A percentile compares a stretch with the other conserved stretches of the same genome.
Conservation (phyloP, 2,329 filamentous ascomycete genomes). For the Juglanconis juglandina region DNA sequence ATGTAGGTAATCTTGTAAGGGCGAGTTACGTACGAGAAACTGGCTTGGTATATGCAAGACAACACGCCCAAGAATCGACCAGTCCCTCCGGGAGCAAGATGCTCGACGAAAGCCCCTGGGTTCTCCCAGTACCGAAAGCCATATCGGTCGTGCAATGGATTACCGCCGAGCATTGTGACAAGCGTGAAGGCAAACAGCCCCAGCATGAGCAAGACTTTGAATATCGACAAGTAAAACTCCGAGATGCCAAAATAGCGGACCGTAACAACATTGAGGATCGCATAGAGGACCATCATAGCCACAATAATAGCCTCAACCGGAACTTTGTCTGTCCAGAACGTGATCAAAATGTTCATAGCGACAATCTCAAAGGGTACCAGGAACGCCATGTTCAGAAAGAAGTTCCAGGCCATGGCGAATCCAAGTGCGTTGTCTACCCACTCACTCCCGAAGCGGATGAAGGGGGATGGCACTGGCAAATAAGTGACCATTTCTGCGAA, state of each 20-base stretch:
- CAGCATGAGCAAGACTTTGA: slow-evolving; percentile 34
- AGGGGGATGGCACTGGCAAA: slow-evolving; percentile 42
- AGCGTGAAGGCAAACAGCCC: slow-evolving; percentile 37
- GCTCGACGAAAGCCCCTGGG: slow-evolving; percentile 53
- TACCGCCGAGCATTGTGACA: slow-evolving; percentile 41
- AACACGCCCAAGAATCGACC: slow-evolving; percentile 63
- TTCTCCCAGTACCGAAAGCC: slow-evolving; percentile 38
- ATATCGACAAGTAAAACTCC: slow-evolving; percentile 44
- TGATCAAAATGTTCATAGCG: slow-evolving; percentile 46
- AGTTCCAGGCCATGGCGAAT: slow-evolving; percentile 46
- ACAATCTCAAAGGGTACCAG: slow-evolving; percentile 51
- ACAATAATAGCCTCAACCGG: slow-evolving; percentile 44
- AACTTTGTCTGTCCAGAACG: slow-evolving; percentile 45
- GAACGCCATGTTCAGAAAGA: slow-evolving; percentile 48
- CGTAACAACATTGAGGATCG: slow-evolving; percentile 37
- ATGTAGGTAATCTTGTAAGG: slow-evolving; percentile 15
- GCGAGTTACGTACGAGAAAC: slow-evolving; percentile 39
- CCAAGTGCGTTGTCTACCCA: slow-evolving; percentile 47
- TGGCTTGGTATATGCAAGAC: slow-evolving; percentile 57
- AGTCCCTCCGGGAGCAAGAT: slow-evolving; percentile 48
- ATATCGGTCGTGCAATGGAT: slow-evolving; percentile 35
- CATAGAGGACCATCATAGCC: slow-evolving; percentile 41
- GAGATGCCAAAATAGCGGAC: slow-evolving; percentile 41
- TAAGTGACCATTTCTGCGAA: slow-evolving; percentile 48
- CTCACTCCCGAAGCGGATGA: slow-evolving; percentile 42